Conservation (phyloP, 768 basidiomycete genomes). For the Mycena filopes region DNA sequence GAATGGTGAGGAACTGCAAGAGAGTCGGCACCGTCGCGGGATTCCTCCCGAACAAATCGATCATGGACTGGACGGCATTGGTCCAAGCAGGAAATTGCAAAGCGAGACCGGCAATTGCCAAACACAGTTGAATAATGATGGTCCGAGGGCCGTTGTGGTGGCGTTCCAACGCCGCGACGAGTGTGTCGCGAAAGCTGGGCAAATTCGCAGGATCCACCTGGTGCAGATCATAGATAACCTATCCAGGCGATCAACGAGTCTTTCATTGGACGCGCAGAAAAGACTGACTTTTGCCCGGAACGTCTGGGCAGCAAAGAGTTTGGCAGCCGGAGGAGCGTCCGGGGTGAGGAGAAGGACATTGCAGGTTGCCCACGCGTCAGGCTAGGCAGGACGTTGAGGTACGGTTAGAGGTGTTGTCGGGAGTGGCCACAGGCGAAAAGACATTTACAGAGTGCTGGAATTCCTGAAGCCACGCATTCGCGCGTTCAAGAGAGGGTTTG, state of each 20-base stretch:
- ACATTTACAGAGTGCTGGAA: slow-evolving; percentile 99
- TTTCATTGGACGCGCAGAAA: slow-evolving; percentile 18
- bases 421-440: slow-evolving; percentile 77
- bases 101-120: slow-evolving; percentile 91
- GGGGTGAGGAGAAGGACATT: slow-evolving; percentile 88
- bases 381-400: slow-evolving; percentile 76
- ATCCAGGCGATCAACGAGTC: slow-evolving; percentile 45
- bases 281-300: slow-evolving; percentile 88
- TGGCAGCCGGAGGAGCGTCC: slow-evolving; percentile 81
- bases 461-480: slow-evolving; percentile 96
- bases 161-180: slow-evolving; percentile 78
- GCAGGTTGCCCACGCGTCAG: slow-evolving; percentile 96
- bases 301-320: slow-evolving; percentile 96
- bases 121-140: slow-evolving; percentile 88
- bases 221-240: slow-evolving; percentile 96
- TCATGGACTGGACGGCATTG: slow-evolving; percentile 82
- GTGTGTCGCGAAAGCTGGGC: slow-evolving; percentile 86
- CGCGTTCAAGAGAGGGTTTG: slow-evolving; percentile 82
- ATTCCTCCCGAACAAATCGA: slow-evolving; percentile 86
- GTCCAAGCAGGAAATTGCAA: slow-evolving; percentile 90
- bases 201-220: slow-evolving; percentile 84
- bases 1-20: slow-evolving; percentile 88
- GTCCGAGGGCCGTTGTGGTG: slow-evolving; percentile 83
- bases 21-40: slow-evolving; percentile 85
- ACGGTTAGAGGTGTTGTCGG: slow-evolving; percentile 74